These are phyloP conservation scores for Arachis monticola DNA, from an alignment of 331 rosid species.

Conservation along the genomic window DNA sequence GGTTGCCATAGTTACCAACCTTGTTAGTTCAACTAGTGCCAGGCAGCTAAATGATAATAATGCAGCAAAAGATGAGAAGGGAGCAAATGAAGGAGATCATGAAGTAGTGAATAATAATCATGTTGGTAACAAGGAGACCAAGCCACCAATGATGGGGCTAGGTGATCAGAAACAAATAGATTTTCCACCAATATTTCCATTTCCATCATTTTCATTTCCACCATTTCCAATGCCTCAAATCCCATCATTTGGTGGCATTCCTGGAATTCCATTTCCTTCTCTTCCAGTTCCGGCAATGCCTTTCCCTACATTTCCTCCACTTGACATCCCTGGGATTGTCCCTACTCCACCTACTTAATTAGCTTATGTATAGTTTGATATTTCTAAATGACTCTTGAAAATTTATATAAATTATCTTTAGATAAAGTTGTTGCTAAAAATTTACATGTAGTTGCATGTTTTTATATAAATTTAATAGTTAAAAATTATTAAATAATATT, in stretches of 20 bases:
- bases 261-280: constrained; percentile 24
- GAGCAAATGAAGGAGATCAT: not conserved
- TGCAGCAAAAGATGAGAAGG: not conserved
- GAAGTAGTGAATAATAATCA: not conserved
- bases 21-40: constrained; percentile 12
- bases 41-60: constrained; percentile 31
- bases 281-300: constrained; percentile 27
- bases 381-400: not conserved
- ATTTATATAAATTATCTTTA: too few species aligned
- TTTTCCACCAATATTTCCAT: not conserved
- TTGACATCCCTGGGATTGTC: constrained; percentile 2
- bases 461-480: too few species aligned
- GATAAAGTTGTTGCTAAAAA: too few species aligned
- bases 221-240: not conserved
- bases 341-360: constrained; percentile 34
- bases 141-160: not conserved
- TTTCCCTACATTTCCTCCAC: not conserved
- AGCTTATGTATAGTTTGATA: not conserved
- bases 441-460: too few species aligned
- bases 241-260: constrained; percentile 5
- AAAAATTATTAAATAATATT: too few species aligned
- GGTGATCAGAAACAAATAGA: not conserved
- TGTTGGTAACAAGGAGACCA: not conserved
- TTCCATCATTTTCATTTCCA: constrained; percentile 25
- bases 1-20: constrained; percentile 11